phyloP scores from a whole-genome alignment of 2,329 filamentous ascomycete genomes.

The Colletotrichum eremochloae region DNA sequence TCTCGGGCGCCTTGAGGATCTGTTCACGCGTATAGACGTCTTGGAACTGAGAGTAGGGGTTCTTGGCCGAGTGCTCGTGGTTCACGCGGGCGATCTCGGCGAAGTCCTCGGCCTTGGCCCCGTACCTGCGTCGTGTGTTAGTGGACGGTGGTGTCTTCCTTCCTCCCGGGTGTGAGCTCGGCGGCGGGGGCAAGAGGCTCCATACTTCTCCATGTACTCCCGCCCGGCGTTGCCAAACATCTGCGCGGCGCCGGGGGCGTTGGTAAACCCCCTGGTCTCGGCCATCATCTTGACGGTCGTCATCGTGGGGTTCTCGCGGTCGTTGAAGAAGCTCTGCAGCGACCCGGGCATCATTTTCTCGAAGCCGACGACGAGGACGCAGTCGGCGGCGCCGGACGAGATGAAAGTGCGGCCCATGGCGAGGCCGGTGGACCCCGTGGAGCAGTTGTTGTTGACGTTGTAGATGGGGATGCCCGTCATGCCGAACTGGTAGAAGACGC shows the following conservation, averaged over 20 bases:
- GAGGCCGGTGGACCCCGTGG: constrained; percentile 92
- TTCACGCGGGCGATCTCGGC: constrained; percentile 95
- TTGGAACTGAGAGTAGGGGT: constrained; percentile 98
- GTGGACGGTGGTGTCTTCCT: neutral
- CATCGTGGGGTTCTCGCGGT: constrained; percentile 83
- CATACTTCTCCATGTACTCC: constrained; percentile 94
- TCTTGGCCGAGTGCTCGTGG: constrained; percentile 90
- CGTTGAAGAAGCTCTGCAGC: constrained; percentile 85
- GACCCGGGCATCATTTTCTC: constrained; percentile 99
- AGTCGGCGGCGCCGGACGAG: constrained; percentile 84
- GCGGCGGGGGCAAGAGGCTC: constrained; percentile 16
- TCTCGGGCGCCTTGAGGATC: constrained; percentile 80
- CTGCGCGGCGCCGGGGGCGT: constrained; percentile 88
- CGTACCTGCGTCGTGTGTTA: constrained; percentile 68
- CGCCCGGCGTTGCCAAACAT: constrained; percentile 94
- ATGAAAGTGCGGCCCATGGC: constrained; percentile 87
- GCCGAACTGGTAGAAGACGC: constrained; percentile 98
- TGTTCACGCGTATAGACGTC: constrained; percentile 91
- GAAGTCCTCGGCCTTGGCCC: constrained; percentile 87
- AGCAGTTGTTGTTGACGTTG: constrained; percentile 99
- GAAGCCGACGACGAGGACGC: constrained; percentile 91
- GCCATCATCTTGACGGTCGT: constrained; percentile 84
- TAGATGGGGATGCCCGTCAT: constrained; percentile 97
- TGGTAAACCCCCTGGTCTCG: constrained; percentile 82
- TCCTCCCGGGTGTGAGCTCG: neutral